These are phyloP conservation scores for Hypoxylon lienhwacheense DNA, from an alignment of 495 filamentous ascomycete genomes.

Conservation along the genomic window DNA sequence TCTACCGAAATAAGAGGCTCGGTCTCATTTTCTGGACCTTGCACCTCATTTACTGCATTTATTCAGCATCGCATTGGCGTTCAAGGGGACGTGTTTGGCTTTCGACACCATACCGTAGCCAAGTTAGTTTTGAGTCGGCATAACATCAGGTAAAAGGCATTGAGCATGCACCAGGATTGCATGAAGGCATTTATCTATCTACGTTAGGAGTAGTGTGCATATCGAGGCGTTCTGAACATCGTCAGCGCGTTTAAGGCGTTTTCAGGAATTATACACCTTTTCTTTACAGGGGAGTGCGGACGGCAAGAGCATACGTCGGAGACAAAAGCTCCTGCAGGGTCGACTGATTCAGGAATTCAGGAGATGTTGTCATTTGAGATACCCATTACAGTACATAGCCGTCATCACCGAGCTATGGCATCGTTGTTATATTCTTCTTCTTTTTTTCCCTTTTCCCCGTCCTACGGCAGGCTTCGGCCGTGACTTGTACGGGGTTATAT, in stretches of 20 bases:
- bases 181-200: slow-evolving; percentile 17
- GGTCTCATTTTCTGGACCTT: too few relatives aligned
- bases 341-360: background rate
- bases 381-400: slow-evolving; percentile 16
- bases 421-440: background rate
- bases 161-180: too few relatives aligned
- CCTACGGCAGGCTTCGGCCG: background rate
- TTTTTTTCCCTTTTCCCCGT: background rate
- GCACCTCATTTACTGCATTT: background rate
- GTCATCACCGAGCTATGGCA: background rate
- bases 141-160: slow-evolving; percentile 10
- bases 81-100: background rate
- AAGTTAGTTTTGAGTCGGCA: slow-evolving; percentile 9
- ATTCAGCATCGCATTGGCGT: slow-evolving; percentile 12
- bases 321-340: background rate
- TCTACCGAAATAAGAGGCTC: too few relatives aligned
- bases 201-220: slow-evolving; percentile 21
- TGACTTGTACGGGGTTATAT: background rate
- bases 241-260: background rate
- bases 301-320: slow-evolving; percentile 2
- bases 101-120: background rate
- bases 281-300: background rate
- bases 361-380: slow-evolving; percentile 20
- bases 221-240: slow-evolving; percentile 11
- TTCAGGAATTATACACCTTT: background rate